These are phyloP conservation scores for Malassezia arunalokei DNA, from an alignment of 1,284 basidiomycete species.

Conservation along the genomic window DNA sequence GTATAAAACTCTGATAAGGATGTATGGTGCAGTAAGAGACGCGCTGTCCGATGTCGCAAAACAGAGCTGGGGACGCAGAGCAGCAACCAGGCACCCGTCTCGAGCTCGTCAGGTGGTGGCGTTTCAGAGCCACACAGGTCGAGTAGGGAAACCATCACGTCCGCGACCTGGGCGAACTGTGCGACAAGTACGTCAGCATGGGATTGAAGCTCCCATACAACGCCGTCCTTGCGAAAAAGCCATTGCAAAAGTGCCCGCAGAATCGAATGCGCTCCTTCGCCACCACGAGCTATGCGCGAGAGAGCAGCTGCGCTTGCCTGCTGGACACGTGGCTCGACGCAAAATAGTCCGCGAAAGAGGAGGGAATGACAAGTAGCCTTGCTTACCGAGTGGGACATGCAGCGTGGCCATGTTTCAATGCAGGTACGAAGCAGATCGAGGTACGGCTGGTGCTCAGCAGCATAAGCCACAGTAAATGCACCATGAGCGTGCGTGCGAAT, in stretches of 20 bases:
- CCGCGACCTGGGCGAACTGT: constrained; percentile 54
- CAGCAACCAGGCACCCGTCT: constrained; percentile 65
- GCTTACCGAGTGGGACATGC: constrained; percentile 51
- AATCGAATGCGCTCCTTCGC: constrained; percentile 49
- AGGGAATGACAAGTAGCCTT: constrained; percentile 63
- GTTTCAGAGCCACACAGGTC: constrained; percentile 56
- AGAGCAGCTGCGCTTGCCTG: constrained; percentile 61
- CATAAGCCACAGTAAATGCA: constrained; percentile 57
- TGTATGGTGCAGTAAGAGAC: constrained; percentile 18
- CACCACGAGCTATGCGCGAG: constrained; percentile 61
- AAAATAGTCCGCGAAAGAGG: constrained; percentile 67
- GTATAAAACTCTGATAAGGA: neutral
- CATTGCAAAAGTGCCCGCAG: constrained; percentile 62
- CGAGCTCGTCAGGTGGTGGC: constrained; percentile 49
- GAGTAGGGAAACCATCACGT: constrained; percentile 64
- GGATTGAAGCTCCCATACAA: constrained; percentile 58
- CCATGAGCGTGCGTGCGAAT: constrained; percentile 55
- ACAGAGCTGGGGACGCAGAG: constrained; percentile 58
- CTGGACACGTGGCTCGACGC: constrained; percentile 61
- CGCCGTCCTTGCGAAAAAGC: constrained; percentile 61
- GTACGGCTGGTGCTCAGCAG: constrained; percentile 53
- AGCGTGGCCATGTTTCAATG: constrained; percentile 75
- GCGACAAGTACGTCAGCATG: constrained; percentile 57
- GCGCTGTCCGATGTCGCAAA: constrained; percentile 48
- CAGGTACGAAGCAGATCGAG: constrained; percentile 65